Evolutionary conservation across 2,329 filamentous ascomycete genomes (phyloP).

Genomic region (Penicillium sumatraense): DNA sequence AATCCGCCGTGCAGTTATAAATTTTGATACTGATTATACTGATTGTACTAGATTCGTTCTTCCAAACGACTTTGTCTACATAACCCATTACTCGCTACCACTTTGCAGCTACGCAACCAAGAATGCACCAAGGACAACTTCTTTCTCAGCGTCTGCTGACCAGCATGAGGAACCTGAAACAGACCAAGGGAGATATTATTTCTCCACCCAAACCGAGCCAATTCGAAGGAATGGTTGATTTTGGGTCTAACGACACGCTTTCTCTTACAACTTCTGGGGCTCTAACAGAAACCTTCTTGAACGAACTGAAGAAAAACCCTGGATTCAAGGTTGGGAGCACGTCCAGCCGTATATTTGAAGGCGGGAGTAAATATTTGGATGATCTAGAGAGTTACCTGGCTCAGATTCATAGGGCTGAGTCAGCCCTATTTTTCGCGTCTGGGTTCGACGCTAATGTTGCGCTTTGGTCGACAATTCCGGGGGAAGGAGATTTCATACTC

Average conservation of each 20-base stretch:
- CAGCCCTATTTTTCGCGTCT: conserved; percentile 59
- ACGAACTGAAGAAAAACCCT: conserved; percentile 16
- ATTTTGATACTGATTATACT: not conserved
- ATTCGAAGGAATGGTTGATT: conserved; percentile 8
- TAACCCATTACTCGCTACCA: not conserved
- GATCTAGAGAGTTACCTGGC: conserved; percentile 57
- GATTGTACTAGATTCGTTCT: not conserved
- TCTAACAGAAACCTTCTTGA: conserved; percentile 11
- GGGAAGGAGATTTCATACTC: conserved; percentile 59
- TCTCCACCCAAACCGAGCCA: not conserved
- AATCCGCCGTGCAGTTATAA: not conserved
- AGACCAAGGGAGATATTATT: not conserved
- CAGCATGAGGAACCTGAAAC: not conserved
- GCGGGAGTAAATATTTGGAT: conserved; percentile 14
- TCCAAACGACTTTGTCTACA: not conserved
- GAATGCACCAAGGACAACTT: not conserved
- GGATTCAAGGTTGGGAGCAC: conserved; percentile 16
- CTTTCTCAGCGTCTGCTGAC: not conserved
- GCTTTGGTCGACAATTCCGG: conserved; percentile 57
- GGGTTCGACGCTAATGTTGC: conserved; percentile 64
- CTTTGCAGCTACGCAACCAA: not conserved
- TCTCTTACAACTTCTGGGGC: conserved; percentile 12
- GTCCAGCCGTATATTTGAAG: conserved; percentile 14
- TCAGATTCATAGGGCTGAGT: conserved; percentile 56
- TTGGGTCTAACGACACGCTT: conserved; percentile 22